These are phyloP conservation scores for Thuja plicata DNA, from an alignment of 83 land plant genomes.

Conservation along the genomic window DNA sequence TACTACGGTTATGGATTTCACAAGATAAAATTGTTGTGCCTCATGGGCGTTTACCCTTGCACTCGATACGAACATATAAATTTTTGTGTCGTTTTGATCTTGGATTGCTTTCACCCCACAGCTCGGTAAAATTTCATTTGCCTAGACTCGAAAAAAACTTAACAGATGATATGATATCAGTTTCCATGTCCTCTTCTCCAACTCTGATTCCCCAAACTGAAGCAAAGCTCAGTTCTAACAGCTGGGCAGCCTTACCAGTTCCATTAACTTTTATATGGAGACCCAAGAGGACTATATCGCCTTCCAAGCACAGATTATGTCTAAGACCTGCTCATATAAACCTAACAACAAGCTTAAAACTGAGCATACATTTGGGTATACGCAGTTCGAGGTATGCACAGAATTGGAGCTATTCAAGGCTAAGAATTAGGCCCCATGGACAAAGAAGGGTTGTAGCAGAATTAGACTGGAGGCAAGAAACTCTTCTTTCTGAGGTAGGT, in stretches of 20 bases:
- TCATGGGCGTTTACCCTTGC: too few relatives aligned
- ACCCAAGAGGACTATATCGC: not conserved
- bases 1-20: not conserved
- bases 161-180: not conserved
- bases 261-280: not conserved
- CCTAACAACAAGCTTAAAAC: not conserved
- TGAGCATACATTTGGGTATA: not conserved
- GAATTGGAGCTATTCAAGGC: not conserved
- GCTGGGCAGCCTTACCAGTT: constrained; percentile 1
- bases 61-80: not conserved
- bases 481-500: not conserved
- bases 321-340: not conserved
- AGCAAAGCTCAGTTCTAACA: not conserved
- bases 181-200: not conserved
- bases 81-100: not conserved
- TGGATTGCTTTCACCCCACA: not conserved
- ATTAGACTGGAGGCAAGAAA: not conserved
- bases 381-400: not conserved
- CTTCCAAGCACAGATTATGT: not conserved
- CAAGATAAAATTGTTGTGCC: not conserved
- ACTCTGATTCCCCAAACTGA: not conserved
- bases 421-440: not conserved
- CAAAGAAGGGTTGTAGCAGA: not conserved
- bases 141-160: not conserved
- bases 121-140: not conserved